Percentiles rank a stretch among this genome's conserved stretches.
Evolutionary conservation across 257 asterid genomes (phyloP).

Genomic region (Lycium barbarum): DNA sequence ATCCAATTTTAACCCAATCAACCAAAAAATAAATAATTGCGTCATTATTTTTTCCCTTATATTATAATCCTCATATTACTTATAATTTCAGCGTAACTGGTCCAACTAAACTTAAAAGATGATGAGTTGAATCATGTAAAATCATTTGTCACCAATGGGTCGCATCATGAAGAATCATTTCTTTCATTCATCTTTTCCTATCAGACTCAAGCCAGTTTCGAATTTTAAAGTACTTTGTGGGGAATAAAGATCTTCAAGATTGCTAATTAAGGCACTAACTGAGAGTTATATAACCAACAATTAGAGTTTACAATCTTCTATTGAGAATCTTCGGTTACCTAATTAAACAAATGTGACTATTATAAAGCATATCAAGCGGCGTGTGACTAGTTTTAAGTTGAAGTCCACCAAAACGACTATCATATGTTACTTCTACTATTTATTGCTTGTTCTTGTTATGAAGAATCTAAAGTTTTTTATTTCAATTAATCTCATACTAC

Average conservation of each 20-base stretch:
- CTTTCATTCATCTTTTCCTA: conserved; percentile 17
- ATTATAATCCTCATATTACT: no score
- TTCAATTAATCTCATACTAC: not conserved
- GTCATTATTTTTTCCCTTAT: no score
- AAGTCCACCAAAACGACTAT: not conserved
- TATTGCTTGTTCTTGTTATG: not conserved
- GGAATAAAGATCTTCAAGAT: not conserved
- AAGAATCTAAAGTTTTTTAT: not conserved
- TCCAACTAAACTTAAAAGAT: not conserved
- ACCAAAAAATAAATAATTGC: no score
- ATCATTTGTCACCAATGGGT: conserved; percentile 4
- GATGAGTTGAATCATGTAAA: conserved; percentile 4
- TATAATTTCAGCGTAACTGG: no score
- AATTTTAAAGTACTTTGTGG: conserved; percentile 3
- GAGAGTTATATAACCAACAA: not conserved
- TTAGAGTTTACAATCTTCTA: not conserved
- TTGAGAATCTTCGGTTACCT: not conserved
- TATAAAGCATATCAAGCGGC: not conserved
- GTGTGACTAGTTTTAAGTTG: not conserved
- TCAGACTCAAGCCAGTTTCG: not conserved
- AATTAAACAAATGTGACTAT: not conserved
- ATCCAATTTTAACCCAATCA: not conserved
- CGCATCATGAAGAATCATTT: conserved; percentile 34
- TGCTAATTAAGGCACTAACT: not conserved
- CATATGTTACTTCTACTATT: not conserved